Evolutionary conservation across 2,329 filamentous ascomycete genomes (phyloP).

Genomic region (Arthrinium phaeospermum): DNA sequence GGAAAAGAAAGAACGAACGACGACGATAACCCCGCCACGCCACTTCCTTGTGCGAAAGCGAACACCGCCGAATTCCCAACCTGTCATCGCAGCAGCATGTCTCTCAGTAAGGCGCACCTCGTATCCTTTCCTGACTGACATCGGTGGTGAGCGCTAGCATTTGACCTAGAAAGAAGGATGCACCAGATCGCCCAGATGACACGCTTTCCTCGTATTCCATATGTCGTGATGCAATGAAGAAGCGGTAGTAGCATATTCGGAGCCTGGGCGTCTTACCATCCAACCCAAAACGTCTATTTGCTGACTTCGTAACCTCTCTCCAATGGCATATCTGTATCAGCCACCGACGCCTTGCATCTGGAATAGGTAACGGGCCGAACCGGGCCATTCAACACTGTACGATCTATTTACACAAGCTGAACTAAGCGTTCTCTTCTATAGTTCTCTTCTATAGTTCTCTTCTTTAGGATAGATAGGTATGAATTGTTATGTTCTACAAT

Average conservation of each 20-base stretch:
- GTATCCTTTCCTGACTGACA: background rate
- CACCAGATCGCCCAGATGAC: background rate
- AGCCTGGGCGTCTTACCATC: background rate
- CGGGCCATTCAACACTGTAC: background rate
- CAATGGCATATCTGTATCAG: background rate
- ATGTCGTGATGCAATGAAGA: background rate
- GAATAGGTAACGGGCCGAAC: background rate
- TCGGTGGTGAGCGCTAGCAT: background rate
- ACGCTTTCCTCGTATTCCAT: slow-evolving; percentile 13
- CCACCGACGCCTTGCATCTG: background rate
- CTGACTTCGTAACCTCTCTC: background rate
- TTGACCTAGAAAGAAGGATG: background rate
- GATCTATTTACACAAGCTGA: background rate
- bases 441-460: too few relatives aligned
- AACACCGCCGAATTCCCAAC: background rate
- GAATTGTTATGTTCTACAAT: too few relatives aligned
- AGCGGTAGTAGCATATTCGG: background rate
- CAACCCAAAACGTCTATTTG: background rate
- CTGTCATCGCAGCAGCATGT: background rate
- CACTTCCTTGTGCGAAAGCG: background rate
- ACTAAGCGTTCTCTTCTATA: background rate
- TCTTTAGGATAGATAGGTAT: background rate
- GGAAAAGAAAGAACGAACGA: background rate
- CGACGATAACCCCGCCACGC: background rate
- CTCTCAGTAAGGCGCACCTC: background rate